Base-by-base conservation (phyloP, 306 rosid species). In the Prunus mira region DNA sequence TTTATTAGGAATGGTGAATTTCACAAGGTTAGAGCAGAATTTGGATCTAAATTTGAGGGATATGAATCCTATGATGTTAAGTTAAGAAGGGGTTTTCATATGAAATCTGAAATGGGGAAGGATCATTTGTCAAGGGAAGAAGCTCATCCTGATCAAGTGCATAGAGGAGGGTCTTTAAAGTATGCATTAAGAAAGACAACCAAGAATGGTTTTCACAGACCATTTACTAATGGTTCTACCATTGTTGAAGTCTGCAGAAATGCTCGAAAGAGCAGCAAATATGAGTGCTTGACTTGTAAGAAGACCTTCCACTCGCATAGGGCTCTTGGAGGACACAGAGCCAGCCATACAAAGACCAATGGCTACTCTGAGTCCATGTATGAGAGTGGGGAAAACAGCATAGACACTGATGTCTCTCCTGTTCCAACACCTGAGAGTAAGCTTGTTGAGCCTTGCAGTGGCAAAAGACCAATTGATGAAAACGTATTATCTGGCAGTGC, bases 311-410 rank as follows among this genome's bases (percentile, higher is more conserved):
- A 74, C 0, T 81, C 83, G 34, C 86, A 84, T 67, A 69, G 83
- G 54, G 85, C 83, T 70, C 85, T 84, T 51, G 83, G 85, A 28
- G 75, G 75, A 13, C 87, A 80, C 78, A 84, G 82, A 75, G 82
- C 81, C 7, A 82, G 73, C n/a, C 84, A 87, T 62, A 69, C 76
- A 38, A 87, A 79, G 79, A 73, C 52, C 70, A 50, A 73, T 70
- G 81, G 70, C 19, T 78, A 74, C 47, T 78, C 76, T 47, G 96
- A 87, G 66, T 83, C 89, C 15, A 83, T 86, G 47, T 77, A 83
- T 67, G 92, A 84, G 82, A 88, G 89, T 54, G 92, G 88, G 24
- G 97, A 90, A 55, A 86, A 89, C 80, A 91, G 85, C 84, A 75
- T 87, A 18, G 91, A 88, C 13, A 80, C 78, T 18, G 91, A 80